Base-by-base conservation (phyloP, 345 rosid genomes). In the Boechera stricta region DNA sequence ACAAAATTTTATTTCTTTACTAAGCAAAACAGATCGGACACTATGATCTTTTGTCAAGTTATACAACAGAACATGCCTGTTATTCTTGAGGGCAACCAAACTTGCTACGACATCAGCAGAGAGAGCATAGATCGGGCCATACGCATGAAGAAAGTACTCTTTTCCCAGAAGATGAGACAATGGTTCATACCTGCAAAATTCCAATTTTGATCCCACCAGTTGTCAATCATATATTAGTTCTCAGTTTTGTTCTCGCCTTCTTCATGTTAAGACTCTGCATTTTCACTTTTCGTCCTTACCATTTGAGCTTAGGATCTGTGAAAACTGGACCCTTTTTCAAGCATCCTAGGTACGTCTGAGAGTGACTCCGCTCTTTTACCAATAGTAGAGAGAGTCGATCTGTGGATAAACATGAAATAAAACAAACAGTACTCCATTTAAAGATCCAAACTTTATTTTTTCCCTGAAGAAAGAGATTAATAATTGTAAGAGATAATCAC, bases 111-210 rank as follows among this genome's bases (percentile, higher is more conserved):
- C 95, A 66, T 91, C 95, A 16, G 87, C 89, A 44, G 96, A 93
- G 68, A 93, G 96, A 72, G 98, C 97, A 75, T 93, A 93, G 61
- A 91, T 74, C 26, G 98, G 98, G 69, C 97, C 93, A 79, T 93
- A 93, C 16, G 97, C 98, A 84, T 93, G 98, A 38, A 89, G 86
- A 81, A 91, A 93, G 77, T 93, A 93, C 65, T 93, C 95, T 36
- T 78, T 87, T 58, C 95, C 97, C 53, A 93, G 88, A 80, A 93
- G 73, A 86, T 72, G 58, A 52, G 86, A 85, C 59, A 87, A 84
- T 29, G 97, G 97, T 68, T 93, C 98, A 79, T 86, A 89, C 98
- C 98, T 93, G 87, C 70, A 84, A 70, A 32, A 4, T 69, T 42
- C 12, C 74, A 76, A 2, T 11, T 31, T 66, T 45, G 15, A 7